A percentile compares a stretch with the other conserved stretches of the same genome.
Conservation (phyloP, 1,139 yeast genomes). For the Scheffersomyces quercinus region DNA sequence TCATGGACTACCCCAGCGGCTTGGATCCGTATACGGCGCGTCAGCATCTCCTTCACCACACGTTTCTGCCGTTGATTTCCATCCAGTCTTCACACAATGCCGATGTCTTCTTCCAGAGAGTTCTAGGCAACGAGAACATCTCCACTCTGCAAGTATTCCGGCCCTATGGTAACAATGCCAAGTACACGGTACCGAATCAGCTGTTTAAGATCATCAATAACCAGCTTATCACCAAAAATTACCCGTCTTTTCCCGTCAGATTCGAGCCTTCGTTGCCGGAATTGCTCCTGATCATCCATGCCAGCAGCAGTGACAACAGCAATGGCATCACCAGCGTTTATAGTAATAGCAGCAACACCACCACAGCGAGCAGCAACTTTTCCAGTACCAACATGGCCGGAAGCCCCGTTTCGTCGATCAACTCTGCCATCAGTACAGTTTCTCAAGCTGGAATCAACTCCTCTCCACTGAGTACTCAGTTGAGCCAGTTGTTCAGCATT, state of each 20-base stretch:
- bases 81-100: constrained; percentile 54
- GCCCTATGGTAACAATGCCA: constrained; percentile 51
- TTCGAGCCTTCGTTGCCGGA: constrained; percentile 47
- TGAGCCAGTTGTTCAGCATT: constrained; percentile 40
- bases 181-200: constrained; percentile 38
- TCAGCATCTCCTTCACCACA: constrained; percentile 47
- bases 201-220: constrained; percentile 40
- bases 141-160: constrained; percentile 36
- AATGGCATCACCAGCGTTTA: constrained; percentile 4
- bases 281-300: constrained; percentile 33
- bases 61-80: constrained; percentile 60
- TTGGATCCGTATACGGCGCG: constrained; percentile 44
- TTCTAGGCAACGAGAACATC: constrained; percentile 30
- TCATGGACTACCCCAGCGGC: constrained; percentile 17
- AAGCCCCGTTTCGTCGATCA: no score
- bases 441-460: neutral
- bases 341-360: constrained; percentile 6
- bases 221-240: constrained; percentile 43
- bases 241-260: constrained; percentile 47
- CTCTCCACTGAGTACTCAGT: constrained; percentile 1
- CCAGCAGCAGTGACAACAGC: constrained; percentile 9
- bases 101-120: constrained; percentile 44
- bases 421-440: no score
- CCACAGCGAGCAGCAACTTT: neutral
- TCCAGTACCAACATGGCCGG: no score